Base-by-base conservation (phyloP, 2,329 filamentous ascomycete genomes). In the Hymenoscyphus repandus region DNA sequence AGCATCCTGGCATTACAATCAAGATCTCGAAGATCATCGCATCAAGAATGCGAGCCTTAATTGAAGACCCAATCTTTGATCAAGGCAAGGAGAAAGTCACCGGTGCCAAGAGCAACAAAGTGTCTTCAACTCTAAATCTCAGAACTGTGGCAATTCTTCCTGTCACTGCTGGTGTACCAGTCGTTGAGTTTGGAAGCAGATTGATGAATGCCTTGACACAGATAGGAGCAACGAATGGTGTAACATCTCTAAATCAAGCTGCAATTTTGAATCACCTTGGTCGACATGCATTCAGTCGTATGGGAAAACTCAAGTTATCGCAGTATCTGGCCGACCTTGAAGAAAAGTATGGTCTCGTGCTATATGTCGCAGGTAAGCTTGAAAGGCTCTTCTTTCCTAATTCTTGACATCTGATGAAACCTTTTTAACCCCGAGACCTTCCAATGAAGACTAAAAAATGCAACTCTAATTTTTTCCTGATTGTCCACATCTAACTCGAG, bases 21-120 rank as follows among this genome's bases (percentile, higher is more conserved):
- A 96, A 97, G 69, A 95, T 99, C 27, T 97, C 93, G 1, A 99
- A 97, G 69, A 93, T 99, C 60, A 96, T 99, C 62, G 93, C 93
- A 0, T 90, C 91, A 33, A 83, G 93, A 2, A 97, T 99, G 93
- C 79, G 92, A 54, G 81, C 88, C 38, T 72, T 96, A 36, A 82
- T 97, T 17, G 90, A 97, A 60, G 86, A 91, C 61, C 88, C 90
- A 1, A 72, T 88, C 13, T 78, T 82, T 33, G 78, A 85, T 36
- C 76, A 83, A 47, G 76, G 78, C 7, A 82, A 82, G 52, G 86
- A 92, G 47, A 74, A 77, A 5, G 72, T 72, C n/a, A 73, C 75
- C 7, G 77, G 78, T 11, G 78, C 79, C 3, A 76, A 80, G 1
- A 77, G 76, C 32, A 86, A 82, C 52, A 83, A 82, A 62, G 80